Evolutionary conservation across 805 yeast genomes (phyloP).

Genomic region (Grigorovia yakushimaensis): DNA sequence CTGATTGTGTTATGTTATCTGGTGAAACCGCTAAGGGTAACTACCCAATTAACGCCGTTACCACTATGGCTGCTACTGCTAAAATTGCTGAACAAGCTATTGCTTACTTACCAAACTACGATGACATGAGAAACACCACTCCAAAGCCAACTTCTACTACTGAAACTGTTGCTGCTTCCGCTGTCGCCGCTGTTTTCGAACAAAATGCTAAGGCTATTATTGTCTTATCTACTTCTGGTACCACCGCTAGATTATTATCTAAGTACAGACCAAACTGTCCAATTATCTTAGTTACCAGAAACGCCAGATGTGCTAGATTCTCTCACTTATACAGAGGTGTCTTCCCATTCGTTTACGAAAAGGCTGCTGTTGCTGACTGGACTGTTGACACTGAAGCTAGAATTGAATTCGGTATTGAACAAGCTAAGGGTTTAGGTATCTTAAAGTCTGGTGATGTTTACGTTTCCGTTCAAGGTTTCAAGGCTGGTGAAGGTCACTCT

Average conservation of each 20-base stretch:
- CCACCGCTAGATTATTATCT: constrained; percentile 90
- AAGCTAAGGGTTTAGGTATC: constrained; percentile 81
- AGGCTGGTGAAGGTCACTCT: constrained; percentile 97
- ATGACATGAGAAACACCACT: constrained; percentile 81
- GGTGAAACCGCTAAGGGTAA: constrained; percentile 99
- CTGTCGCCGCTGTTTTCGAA: constrained; percentile 93
- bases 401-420: constrained; percentile 83
- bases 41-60: constrained; percentile 95
- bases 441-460: constrained; percentile 79
- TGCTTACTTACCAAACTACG: constrained; percentile 74
- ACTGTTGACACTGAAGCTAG: constrained; percentile 92
- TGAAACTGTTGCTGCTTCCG: constrained; percentile 96
- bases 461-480: constrained; percentile 97
- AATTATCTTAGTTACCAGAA: constrained; percentile 96
- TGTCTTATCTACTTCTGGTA: constrained; percentile 90
- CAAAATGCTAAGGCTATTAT: constrained; percentile 95
- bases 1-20: constrained; percentile 99
- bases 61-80: constrained; percentile 98
- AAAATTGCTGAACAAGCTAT: constrained; percentile 94
- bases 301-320: constrained; percentile 85
- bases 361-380: constrained; percentile 65
- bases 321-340: constrained; percentile 97
- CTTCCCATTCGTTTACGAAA: constrained; percentile 83
- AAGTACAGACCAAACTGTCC: constrained; percentile 98
- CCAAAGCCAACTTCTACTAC: constrained; percentile 83